Conservation (phyloP, 495 filamentous ascomycete genomes). For the Aspergillus biplanus region DNA sequence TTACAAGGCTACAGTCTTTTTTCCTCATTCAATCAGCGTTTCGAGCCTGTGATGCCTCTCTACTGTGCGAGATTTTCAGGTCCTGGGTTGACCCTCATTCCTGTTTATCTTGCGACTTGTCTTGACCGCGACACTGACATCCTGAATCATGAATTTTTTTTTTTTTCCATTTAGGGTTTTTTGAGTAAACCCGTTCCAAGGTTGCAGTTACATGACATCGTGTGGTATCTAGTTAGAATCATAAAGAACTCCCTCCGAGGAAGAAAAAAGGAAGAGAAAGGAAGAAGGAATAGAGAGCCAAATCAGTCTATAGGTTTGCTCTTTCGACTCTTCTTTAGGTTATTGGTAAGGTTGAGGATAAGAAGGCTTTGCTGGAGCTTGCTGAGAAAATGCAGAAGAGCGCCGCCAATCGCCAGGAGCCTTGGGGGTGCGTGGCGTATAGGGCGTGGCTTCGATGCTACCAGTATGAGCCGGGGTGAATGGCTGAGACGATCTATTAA, state of each 20-base stretch:
- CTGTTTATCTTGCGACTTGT: background rate
- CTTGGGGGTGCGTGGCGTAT: constrained; percentile 16
- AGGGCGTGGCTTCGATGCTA: background rate
- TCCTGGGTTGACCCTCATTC: constrained; percentile 1
- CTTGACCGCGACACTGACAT: background rate
- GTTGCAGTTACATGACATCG: too few species aligned
- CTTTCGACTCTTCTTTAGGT: background rate
- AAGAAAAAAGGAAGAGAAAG: too few species aligned
- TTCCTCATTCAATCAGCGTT: constrained; percentile 6
- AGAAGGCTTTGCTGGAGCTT: background rate
- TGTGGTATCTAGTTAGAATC: too few species aligned
- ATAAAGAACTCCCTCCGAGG: too few species aligned
- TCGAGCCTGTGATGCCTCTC: background rate
- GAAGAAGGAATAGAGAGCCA: too few species aligned
- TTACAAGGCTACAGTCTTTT: background rate
- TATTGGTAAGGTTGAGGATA: constrained; percentile 22
- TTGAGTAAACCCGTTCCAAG: too few species aligned
- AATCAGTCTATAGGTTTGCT: background rate
- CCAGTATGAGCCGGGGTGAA: background rate
- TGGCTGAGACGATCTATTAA: constrained; percentile 2
- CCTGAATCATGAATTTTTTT: too few species aligned
- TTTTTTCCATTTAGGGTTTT: too few species aligned
- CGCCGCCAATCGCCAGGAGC: background rate
- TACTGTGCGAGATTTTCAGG: background rate
- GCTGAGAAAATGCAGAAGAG: background rate